Evolutionary conservation across 352 stramenopile genomes (phyloP), one percentile per base, ranked within the genome.

Genomic region (Phytophthora fragariaefolia): DNA sequence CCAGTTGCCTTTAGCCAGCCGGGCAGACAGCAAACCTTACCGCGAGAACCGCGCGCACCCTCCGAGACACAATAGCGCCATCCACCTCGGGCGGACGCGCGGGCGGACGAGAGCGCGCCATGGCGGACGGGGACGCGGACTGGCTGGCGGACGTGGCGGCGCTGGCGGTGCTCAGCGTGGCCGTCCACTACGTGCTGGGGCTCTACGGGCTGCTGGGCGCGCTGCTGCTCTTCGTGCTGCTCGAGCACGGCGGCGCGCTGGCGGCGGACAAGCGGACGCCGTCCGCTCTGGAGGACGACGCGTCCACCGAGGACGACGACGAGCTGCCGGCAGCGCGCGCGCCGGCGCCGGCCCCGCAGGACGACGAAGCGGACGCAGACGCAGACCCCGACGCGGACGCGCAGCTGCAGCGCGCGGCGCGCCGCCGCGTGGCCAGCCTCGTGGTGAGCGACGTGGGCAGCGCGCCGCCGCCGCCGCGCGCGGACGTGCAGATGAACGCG

Each of bases 181-280:
- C 85, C n/a, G 76, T 91, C 32, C 85, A 92, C 67, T 91, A 85
- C 61, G 74, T 85, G 5, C 56, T 91, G 28, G 85, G 85, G 1
- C 34, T 91, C 8, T 80, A 80, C 55, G 83, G 83, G 1, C 58
- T 91, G 20, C 36, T 79, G 4, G 74, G 63, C 13, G 76, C 68
- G 23, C 65, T 91, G 8, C 52, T 77, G 64, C 46, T 81, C 18
- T 69, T 82, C 26, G 63, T 69, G 18, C 22, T 73, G 10, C 30
- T 86, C 5, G 78, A 89, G 45, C 76, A 85, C 64, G 80, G 80
- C 18, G 27, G 3, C 13, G 20, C 34, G 10, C 60, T 66, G 9
- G 20, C 40, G 0, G 56, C 38, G 62, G 52, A 60, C 43, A 54
- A 63, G 49, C 48, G 40, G 53, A 56, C 49, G 55, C 20, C 66